Percentiles rank a stretch among this genome's conserved stretches.
phyloP scores from a whole-genome alignment of 2,329 filamentous ascomycete species.

The Neonectria faginata region DNA sequence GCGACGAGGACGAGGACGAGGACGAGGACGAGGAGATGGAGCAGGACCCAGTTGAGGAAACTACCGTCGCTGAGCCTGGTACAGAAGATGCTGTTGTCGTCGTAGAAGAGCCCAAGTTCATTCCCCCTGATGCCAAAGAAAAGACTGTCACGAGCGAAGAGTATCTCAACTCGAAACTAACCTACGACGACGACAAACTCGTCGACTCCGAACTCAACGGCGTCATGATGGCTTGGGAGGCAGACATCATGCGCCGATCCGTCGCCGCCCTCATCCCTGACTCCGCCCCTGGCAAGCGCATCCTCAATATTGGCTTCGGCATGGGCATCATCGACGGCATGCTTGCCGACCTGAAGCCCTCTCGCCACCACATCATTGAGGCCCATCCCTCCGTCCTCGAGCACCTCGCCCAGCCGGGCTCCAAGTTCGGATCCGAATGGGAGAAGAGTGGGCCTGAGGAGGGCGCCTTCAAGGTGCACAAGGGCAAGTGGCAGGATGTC shows the following conservation, averaged over 20 bases:
- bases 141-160: constrained; percentile 70
- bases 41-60: constrained; percentile 58
- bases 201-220: constrained; percentile 82
- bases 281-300: constrained; percentile 65
- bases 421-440: constrained; percentile 67
- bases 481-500: constrained; percentile 82
- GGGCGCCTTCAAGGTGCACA: constrained; percentile 78
- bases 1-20: constrained; percentile 60
- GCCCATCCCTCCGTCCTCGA: constrained; percentile 82
- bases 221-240: constrained; percentile 96
- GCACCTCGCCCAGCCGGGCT: constrained; percentile 64
- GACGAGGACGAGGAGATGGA: constrained; percentile 62
- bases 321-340: constrained; percentile 90
- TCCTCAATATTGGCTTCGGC: constrained; percentile 89
- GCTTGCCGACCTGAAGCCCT: constrained; percentile 75
- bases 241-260: constrained; percentile 83
- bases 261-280: constrained; percentile 73
- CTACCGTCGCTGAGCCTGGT: constrained; percentile 49
- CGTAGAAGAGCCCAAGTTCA: constrained; percentile 46
- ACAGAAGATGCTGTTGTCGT: constrained; percentile 49
- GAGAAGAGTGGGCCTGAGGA: constrained; percentile 66
- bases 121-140: constrained; percentile 53
- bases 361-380: constrained; percentile 85
- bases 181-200: constrained; percentile 73
- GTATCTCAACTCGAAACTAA: constrained; percentile 76